Conservation (phyloP, 257 asterid genomes). For the Craterostigma plantagineum region DNA sequence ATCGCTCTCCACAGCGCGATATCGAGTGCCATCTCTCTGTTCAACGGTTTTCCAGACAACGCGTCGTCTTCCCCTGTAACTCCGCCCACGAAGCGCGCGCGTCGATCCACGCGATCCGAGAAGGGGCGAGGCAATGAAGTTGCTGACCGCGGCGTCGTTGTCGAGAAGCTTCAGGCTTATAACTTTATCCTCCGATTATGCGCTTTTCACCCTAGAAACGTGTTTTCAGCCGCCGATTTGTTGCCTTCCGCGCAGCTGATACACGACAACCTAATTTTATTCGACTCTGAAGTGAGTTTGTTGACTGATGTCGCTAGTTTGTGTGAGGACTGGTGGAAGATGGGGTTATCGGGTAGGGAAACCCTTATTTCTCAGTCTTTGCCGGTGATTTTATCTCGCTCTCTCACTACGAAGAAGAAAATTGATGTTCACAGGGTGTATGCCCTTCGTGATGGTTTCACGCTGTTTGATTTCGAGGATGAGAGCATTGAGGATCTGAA, state of each 20-base stretch:
- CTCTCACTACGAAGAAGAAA: constrained; percentile 72
- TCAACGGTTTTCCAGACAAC: constrained; percentile 21
- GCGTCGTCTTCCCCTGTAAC: constrained; percentile 39
- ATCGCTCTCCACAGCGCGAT: constrained; percentile 30
- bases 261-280: constrained; percentile 59
- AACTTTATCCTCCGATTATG: constrained; percentile 36
- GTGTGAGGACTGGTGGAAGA: constrained; percentile 97
- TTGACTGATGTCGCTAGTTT: constrained; percentile 51
- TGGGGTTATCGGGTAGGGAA: constrained; percentile 54
- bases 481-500: constrained; percentile 92
- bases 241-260: constrained; percentile 40
- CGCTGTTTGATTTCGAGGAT: constrained; percentile 83
- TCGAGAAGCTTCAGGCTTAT: constrained; percentile 41
- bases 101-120: constrained; percentile 48
- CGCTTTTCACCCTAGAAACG: constrained; percentile 32
- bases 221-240: constrained; percentile 38
- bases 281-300: constrained; percentile 51
- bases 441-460: constrained; percentile 55
- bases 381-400: constrained; percentile 67
- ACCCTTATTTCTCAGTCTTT: constrained; percentile 54
- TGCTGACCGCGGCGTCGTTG: constrained; percentile 7
- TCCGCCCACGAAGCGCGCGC: constrained; percentile 64
- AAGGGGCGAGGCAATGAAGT: constrained; percentile 15
- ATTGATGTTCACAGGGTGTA: constrained; percentile 76
- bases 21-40: constrained; percentile 30